Percentiles rank a stretch among this genome's conserved stretches.
Evolutionary conservation across 2,329 filamentous ascomycete genomes (phyloP).

Genomic region (Hyphodiscus sp.): DNA sequence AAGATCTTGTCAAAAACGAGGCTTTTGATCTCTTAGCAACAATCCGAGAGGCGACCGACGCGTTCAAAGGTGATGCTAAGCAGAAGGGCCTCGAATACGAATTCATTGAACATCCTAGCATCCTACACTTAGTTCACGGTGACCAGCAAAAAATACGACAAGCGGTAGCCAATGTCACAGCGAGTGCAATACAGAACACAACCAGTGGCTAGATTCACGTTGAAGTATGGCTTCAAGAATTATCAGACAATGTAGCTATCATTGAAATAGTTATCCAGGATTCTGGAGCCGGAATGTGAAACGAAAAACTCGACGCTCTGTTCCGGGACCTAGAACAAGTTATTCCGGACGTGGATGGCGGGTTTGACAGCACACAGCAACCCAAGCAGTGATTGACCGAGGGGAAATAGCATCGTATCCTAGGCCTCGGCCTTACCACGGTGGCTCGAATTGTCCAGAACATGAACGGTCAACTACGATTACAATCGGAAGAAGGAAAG

Average conservation of each 20-base stretch:
- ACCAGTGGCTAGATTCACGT: slow-evolving; percentile 59
- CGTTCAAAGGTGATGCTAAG: slow-evolving; percentile 66
- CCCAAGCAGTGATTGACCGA: slow-evolving; percentile 7
- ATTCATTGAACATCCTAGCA: slow-evolving; percentile 57
- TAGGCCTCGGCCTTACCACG: slow-evolving; percentile 80
- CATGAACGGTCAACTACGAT: slow-evolving; percentile 79
- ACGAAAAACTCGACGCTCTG: slow-evolving; percentile 46
- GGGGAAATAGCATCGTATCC: slow-evolving; percentile 38
- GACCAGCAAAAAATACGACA: slow-evolving; percentile 78
- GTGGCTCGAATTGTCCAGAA: slow-evolving; percentile 81
- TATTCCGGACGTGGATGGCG: slow-evolving; percentile 35
- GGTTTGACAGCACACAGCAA: slow-evolving; percentile 1
- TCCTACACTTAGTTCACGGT: slow-evolving; percentile 68
- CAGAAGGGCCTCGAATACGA: slow-evolving; percentile 70
- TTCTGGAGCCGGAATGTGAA: slow-evolving; percentile 67
- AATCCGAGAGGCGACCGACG: slow-evolving; percentile 68
- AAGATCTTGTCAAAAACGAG: slow-evolving; percentile 72
- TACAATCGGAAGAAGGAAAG: slow-evolving; percentile 77
- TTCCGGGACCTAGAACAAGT: slow-evolving; percentile 57
- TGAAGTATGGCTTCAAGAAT: slow-evolving; percentile 57
- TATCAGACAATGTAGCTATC: slow-evolving; percentile 47
- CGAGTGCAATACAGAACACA: slow-evolving; percentile 81
- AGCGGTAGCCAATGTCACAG: slow-evolving; percentile 73
- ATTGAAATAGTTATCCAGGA: slow-evolving; percentile 73
- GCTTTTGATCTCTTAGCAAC: slow-evolving; percentile 66